Conservation (phyloP, 352 stramenopile species). For the Pythium rhizo-oryzae region DNA sequence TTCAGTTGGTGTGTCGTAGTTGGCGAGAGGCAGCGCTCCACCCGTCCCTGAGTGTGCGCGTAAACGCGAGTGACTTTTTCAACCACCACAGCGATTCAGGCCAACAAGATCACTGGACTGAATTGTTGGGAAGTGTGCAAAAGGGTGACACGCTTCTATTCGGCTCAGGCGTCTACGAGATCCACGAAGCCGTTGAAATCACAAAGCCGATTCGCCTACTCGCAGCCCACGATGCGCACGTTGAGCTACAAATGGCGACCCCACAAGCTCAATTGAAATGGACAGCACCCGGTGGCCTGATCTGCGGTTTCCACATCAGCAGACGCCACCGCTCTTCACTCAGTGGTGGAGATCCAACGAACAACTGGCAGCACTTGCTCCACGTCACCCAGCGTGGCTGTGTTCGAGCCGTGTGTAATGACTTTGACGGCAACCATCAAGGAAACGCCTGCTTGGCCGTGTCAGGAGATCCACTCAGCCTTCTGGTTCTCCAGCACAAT, state of each 20-base stretch:
- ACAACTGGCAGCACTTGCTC: conserved; percentile 71
- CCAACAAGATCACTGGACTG: conserved; percentile 14
- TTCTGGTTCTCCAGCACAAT: conserved; percentile 61
- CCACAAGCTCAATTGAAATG: conserved; percentile 52
- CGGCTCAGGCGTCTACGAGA: conserved; percentile 59
- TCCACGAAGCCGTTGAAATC: conserved; percentile 56
- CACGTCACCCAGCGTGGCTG: conserved; percentile 45
- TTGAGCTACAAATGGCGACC: conserved; percentile 71
- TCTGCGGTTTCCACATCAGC: conserved; percentile 70
- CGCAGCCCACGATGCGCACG: conserved; percentile 54
- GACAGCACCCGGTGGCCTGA: conserved; percentile 56
- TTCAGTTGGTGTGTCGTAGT: conserved; percentile 52
- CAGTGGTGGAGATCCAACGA: conserved; percentile 18
- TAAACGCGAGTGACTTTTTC: conserved; percentile 56
- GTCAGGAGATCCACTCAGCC: conserved; percentile 43
- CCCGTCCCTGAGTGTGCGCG: conserved; percentile 45
- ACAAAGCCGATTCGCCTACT: conserved; percentile 49
- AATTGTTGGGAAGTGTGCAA: conserved; percentile 34
- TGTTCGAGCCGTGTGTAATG: conserved; percentile 62
- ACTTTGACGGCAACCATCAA: conserved; percentile 64
- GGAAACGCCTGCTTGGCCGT: conserved; percentile 72
- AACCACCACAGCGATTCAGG: conserved; percentile 14
- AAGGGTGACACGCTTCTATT: conserved; percentile 66
- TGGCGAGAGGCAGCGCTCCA: conserved; percentile 55
- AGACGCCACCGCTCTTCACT: conserved; percentile 29